Evolutionary conservation across 179 eudicot species (phyloP), one percentile per base, ranked within the genome.

Genomic region (Monotropa hypopitys): DNA sequence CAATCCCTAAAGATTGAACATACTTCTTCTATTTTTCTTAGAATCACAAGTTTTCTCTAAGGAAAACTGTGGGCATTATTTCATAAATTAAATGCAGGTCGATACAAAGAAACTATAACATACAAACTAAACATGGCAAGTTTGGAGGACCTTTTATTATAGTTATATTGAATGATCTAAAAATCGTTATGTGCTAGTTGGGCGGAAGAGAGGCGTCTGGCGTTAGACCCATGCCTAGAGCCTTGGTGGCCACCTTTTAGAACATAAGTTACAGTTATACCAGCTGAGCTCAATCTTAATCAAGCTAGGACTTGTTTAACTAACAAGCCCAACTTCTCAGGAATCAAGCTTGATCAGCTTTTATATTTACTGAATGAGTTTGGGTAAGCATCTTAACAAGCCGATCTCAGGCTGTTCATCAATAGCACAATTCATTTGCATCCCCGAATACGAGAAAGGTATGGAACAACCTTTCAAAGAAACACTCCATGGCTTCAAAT

Each of bases 401-500:
- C 59, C 38, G 4, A 71, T 0, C 45, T 53, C 13, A 6, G 28
- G 42, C 21, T 11, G 40, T 26, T 46, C 42, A 71, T 49, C 26
- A 13, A 28, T 9, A 71, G 21, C 40, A 47, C 26, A 18, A 16
- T 30, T 71, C 75, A 71, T 71, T 45, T 71, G 57, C 42, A 71
- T 2, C 23, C 51, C 30, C 45, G 33, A 63, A 73, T 9, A 33
- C 40, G 56, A 76, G 66, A 65, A 70, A 33, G 72, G 51, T 43
- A 63, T 72, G 70, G 70, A 70, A 70, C 20, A 56, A 90, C 97
- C 98, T 90, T 74, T 93, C 97, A 86, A 95, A 95, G 85, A 91
- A 95, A 70, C 88, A 71, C 26, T 81, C 89, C 98, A 95, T 88
- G 76, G 99, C 94, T 86, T 91, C 96, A 80, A 93, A 88, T 43